Percentiles rank a stretch among this genome's conserved stretches.
Evolutionary conservation across 2,329 filamentous ascomycete species (phyloP).

Genomic region (Penicillium sp.): DNA sequence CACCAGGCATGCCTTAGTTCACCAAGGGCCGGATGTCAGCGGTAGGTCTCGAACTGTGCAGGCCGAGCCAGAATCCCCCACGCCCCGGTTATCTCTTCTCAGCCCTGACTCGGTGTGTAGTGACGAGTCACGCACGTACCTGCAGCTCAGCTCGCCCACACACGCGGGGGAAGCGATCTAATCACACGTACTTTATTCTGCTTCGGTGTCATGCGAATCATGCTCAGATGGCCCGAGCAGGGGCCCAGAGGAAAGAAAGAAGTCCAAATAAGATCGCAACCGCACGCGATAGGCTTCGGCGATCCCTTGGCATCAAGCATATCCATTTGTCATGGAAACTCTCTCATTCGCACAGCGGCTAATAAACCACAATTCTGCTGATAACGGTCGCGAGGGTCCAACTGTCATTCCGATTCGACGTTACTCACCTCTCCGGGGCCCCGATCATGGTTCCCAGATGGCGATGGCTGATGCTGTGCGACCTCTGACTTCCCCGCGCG

Average conservation of each 20-base stretch:
- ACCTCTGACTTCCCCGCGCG: not conserved
- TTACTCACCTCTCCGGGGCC: not conserved
- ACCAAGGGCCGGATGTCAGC: not conserved
- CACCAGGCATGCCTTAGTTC: not conserved
- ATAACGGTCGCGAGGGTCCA: not conserved
- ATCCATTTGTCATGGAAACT: constrained; percentile 15
- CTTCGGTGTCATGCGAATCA: not conserved
- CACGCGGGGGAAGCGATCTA: not conserved
- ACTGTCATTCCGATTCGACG: not conserved
- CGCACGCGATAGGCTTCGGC: constrained; percentile 14
- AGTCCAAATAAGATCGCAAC: constrained; percentile 13
- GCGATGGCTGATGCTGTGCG: not conserved
- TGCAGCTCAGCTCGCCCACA: not conserved
- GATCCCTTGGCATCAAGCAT: constrained; percentile 12
- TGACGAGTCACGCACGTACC: not conserved
- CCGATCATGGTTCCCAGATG: not conserved
- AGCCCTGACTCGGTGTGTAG: not conserved
- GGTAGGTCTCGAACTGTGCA: not conserved
- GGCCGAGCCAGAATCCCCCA: not conserved
- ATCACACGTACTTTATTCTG: not conserved
- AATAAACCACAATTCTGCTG: not conserved
- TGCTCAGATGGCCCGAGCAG: not conserved
- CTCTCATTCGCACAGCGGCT: constrained; percentile 1
- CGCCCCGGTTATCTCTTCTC: not conserved
- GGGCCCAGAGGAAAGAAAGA: not conserved